Evolutionary conservation across 148 eudicot genomes (phyloP), one percentile per base, ranked within the genome.

Genomic region (Chenopodium berlandieri): DNA sequence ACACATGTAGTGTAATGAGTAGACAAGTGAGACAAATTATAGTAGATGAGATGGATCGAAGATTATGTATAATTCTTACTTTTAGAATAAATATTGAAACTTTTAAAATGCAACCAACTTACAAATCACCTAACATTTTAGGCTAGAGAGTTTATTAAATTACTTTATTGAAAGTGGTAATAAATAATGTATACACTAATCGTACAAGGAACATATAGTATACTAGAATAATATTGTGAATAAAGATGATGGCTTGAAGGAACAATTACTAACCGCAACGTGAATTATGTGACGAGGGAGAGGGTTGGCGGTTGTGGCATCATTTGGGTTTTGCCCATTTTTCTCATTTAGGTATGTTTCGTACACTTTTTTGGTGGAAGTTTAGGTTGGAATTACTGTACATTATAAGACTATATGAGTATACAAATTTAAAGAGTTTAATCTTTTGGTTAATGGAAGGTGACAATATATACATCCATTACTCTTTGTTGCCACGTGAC

Each of bases 171-270:
- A 30, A 76, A 56, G 60, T 16, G 60, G 60, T 56, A 16, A 56
- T 56, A 2, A 56, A 56, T 56, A 56, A 56, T 13, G 17, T 56
- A 16, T 56, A 30, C 7, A 9, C 47, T 17, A 34, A 76, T 37
- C 66, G 47, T 76, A 58, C 65, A 60, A 76, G 78, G 68, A 34
- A 76, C 47, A 48, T n/a, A 73, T 6, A 27, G 0, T 37, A 40
- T 9, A 4, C 4, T 44, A 23, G 37, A 78, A 63, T 46, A 78
- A 63, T 46, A 25, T 23, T 2, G 52, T 31, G 72, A 23, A 77
- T 62, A 47, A 25, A 79, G 69, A 60, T 79, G 79, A 32, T 78
- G 79, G 27, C 79, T 83, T 83, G 75, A 83, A 83, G 79, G 34
- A 83, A 83, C 82, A 83, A 74, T 64, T 31, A 52, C 69, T 74